A percentile compares a stretch with the other conserved stretches of the same genome.
Evolutionary conservation across 2,329 filamentous ascomycete species (phyloP).

Genomic region (Exophiala sp.): DNA sequence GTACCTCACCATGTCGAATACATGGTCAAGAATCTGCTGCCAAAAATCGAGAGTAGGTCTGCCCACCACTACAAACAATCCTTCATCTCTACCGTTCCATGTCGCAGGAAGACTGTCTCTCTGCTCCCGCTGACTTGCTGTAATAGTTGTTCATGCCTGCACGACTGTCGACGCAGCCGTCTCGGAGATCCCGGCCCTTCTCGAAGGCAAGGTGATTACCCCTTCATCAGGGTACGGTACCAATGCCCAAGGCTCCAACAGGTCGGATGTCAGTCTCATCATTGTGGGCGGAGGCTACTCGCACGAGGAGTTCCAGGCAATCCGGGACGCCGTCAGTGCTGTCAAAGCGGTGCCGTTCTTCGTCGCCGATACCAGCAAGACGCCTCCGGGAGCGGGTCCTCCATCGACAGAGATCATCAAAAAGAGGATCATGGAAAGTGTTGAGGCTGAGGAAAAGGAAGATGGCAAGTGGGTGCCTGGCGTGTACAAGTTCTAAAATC

Average conservation of each 20-base stretch:
- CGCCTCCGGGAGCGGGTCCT: constrained; percentile 12
- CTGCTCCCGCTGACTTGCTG: background rate
- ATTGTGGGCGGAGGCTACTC: constrained; percentile 18
- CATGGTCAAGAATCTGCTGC: constrained; percentile 19
- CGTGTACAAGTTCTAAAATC: constrained; percentile 18
- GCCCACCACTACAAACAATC: background rate
- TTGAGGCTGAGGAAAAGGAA: constrained; percentile 13
- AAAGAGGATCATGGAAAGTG: constrained; percentile 15
- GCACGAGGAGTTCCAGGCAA: constrained; percentile 13
- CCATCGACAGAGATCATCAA: constrained; percentile 18
- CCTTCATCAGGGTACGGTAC: constrained; percentile 14
- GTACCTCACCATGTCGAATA: constrained; percentile 7
- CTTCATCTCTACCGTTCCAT: background rate
- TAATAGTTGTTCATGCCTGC: constrained; percentile 21
- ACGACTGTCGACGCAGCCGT: constrained; percentile 10
- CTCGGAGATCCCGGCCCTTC: constrained; percentile 19
- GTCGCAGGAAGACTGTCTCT: background rate
- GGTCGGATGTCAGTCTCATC: constrained; percentile 16
- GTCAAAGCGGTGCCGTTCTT: constrained; percentile 18
- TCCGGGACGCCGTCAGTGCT: constrained; percentile 11
- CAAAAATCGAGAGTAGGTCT: constrained; percentile 19
- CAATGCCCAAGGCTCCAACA: constrained; percentile 7
- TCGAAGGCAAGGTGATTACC: constrained; percentile 13
- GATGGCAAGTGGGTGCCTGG: constrained; percentile 17
- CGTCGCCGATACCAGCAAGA: constrained; percentile 18